phyloP scores from a whole-genome alignment of 148 eudicot species.

The Suaeda aralocaspica region DNA sequence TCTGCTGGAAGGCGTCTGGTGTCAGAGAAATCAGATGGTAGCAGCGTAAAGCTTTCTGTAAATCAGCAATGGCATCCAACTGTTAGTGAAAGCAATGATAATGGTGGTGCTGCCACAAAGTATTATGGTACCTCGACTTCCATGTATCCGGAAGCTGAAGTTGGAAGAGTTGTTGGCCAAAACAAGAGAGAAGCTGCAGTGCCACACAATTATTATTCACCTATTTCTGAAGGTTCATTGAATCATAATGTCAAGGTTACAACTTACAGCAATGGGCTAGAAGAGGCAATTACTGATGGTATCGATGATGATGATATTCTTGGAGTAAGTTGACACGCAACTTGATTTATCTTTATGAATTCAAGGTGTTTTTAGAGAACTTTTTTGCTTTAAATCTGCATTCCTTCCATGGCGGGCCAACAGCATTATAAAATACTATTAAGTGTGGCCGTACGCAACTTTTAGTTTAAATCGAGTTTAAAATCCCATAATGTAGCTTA shows the following conservation, averaged over 20 bases:
- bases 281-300: slow-evolving; percentile 30
- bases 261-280: slow-evolving; percentile 30
- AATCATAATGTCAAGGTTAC: slow-evolving; percentile 29
- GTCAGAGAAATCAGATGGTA: slow-evolving; percentile 28
- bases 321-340: slow-evolving; percentile 45
- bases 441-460: no score
- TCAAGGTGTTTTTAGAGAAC: not conserved
- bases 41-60: slow-evolving; percentile 27
- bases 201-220: slow-evolving; percentile 27
- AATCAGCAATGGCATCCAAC: slow-evolving; percentile 32
- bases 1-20: slow-evolving; percentile 29
- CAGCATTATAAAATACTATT: no score
- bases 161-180: slow-evolving; percentile 30
- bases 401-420: no score
- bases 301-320: slow-evolving; percentile 78
- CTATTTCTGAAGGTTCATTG: slow-evolving; percentile 24
- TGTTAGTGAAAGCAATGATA: slow-evolving; percentile 29
- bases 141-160: slow-evolving; percentile 26
- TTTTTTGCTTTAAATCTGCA: not conserved
- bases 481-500: no score
- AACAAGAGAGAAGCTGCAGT: slow-evolving; percentile 25
- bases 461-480: no score
- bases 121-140: slow-evolving; percentile 24
- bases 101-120: slow-evolving; percentile 26
- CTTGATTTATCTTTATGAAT: not conserved